phyloP scores from a whole-genome alignment of 2,329 filamentous ascomycete genomes.

The Fusarium sp. region DNA sequence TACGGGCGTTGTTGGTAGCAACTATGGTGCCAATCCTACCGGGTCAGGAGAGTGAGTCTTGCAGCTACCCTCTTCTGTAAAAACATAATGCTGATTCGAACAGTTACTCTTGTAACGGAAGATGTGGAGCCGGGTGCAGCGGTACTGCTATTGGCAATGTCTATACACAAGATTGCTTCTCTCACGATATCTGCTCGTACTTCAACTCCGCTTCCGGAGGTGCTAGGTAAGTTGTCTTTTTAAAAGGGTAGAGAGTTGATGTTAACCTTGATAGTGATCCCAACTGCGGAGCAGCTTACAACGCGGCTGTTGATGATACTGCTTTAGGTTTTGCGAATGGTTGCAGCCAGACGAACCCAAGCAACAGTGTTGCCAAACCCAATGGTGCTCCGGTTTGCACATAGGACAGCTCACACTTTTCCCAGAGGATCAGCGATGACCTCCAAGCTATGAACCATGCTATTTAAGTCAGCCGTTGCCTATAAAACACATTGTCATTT shows the following conservation, averaged over 20 bases:
- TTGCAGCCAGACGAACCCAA: constrained; percentile 51
- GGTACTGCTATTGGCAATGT: constrained; percentile 57
- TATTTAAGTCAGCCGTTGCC: no score
- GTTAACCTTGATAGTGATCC: constrained; percentile 50
- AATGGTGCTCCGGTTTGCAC: constrained; percentile 42
- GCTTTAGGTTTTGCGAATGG: constrained; percentile 48
- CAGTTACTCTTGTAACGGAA: constrained; percentile 61
- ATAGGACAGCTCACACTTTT: neutral
- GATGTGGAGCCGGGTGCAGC: constrained; percentile 59
- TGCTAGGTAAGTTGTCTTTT: constrained; percentile 48
- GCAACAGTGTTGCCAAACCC: constrained; percentile 41
- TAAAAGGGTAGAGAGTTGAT: accelerated
- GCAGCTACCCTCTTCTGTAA: accelerated
- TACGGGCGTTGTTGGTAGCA: constrained; percentile 57
- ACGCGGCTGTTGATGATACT: constrained; percentile 57
- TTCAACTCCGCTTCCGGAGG: constrained; percentile 61
- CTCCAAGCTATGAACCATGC: accelerated
- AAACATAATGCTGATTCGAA: neutral
- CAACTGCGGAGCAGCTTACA: constrained; percentile 59
- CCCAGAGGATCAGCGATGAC: accelerated
- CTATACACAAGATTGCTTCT: constrained; percentile 63
- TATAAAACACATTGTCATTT: neutral
- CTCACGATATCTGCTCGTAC: constrained; percentile 62
- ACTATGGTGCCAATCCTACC: constrained; percentile 56
- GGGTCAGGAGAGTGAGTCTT: constrained; percentile 55